Conservation (phyloP, 1,139 yeast species). For the Wickerhamiella pararugosa region DNA sequence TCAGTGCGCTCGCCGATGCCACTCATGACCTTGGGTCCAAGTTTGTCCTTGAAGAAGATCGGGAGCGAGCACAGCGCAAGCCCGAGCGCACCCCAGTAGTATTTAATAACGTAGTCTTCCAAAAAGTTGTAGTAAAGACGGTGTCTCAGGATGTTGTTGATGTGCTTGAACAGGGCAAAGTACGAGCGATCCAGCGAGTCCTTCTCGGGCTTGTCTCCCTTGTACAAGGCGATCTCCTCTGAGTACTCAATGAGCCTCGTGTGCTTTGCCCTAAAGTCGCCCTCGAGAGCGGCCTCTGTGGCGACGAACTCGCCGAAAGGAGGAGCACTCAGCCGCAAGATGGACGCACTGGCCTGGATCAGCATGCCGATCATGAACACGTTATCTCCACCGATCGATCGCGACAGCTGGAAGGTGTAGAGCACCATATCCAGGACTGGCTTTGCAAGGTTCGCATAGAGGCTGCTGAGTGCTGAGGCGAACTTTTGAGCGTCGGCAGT, state of each 20-base stretch:
- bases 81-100: conserved; percentile 94
- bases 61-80: conserved; percentile 79
- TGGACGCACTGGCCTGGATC: conserved; percentile 66
- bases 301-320: conserved; percentile 77
- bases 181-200: conserved; percentile 67
- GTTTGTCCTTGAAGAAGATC: conserved; percentile 53
- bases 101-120: conserved; percentile 62
- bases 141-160: conserved; percentile 65
- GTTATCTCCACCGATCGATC: conserved; percentile 70
- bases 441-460: conserved; percentile 78
- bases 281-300: conserved; percentile 68
- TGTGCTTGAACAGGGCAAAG: conserved; percentile 66
- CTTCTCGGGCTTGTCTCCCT: conserved; percentile 70
- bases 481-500: conserved; percentile 68
- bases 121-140: conserved; percentile 53
- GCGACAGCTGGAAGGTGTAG: conserved; percentile 69
- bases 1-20: conserved; percentile 24
- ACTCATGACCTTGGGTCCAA: conserved; percentile 8
- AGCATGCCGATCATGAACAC: conserved; percentile 66
- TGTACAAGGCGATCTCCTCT: conserved; percentile 77
- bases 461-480: conserved; percentile 52
- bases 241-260: conserved; percentile 62
- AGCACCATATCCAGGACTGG: conserved; percentile 70
- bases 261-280: conserved; percentile 71
- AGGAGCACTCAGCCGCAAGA: conserved; percentile 67